These are phyloP conservation scores for Osmanthus fragrans DNA, from an alignment of 257 asterid species.

Conservation along the genomic window DNA sequence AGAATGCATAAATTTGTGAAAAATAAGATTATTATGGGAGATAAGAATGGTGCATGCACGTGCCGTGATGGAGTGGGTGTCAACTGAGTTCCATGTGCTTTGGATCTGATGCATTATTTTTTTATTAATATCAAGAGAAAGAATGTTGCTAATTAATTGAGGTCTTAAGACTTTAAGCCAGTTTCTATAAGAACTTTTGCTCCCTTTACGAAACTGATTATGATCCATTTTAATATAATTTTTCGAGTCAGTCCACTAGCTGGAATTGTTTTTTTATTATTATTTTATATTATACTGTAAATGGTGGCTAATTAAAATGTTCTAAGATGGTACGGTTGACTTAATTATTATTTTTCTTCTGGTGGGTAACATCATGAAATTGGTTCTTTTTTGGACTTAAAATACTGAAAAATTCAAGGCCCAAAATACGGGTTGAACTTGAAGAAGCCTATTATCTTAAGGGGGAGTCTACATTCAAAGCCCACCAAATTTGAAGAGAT, in stretches of 20 bases:
- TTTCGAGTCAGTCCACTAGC: not conserved
- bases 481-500: no score
- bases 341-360: no score
- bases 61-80: conserved; percentile 65
- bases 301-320: no score
- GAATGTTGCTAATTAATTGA: conserved; percentile 34
- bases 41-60: conserved; percentile 41
- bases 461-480: no score
- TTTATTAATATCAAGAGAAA: conserved; percentile 9
- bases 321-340: no score
- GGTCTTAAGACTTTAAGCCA: not conserved
- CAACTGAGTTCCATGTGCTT: conserved; percentile 70
- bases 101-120: conserved; percentile 66
- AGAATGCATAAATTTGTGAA: not conserved
- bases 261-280: no score
- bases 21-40: not conserved
- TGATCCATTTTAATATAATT: not conserved
- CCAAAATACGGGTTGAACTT: no score
- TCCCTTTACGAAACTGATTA: conserved; percentile 22
- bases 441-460: no score
- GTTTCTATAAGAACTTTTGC: conserved; percentile 7
- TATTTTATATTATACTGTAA: no score
- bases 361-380: no score
- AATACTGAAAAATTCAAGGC: no score
- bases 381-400: no score